Conservation (phyloP, 148 eudicot genomes). For the Linanthus parryae region DNA sequence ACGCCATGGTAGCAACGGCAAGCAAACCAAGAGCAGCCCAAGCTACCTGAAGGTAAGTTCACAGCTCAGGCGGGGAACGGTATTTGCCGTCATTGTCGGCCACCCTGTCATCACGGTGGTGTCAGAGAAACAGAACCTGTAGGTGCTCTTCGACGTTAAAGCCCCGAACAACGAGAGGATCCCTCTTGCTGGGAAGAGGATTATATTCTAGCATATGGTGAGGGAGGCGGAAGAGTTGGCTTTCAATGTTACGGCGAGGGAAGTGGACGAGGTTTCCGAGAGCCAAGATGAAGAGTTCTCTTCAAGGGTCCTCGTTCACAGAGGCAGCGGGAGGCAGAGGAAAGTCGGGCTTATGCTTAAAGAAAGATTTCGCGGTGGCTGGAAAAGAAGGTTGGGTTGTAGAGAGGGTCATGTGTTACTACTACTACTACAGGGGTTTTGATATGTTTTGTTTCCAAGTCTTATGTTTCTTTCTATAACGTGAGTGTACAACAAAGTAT, state of each 20-base stretch:
- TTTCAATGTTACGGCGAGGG: slow-evolving; percentile 36
- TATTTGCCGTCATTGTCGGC: slow-evolving; percentile 54
- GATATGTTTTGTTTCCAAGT: too few species aligned
- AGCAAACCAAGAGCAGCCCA: slow-evolving; percentile 19
- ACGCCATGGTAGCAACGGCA: too few species aligned
- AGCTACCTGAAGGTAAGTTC: slow-evolving; percentile 42
- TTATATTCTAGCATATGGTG: slow-evolving; percentile 47
- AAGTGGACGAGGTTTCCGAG: slow-evolving; percentile 43
- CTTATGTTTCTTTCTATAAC: too few species aligned
- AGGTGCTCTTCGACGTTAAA: slow-evolving; percentile 53
- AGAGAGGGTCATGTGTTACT: too few species aligned
- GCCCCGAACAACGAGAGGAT: slow-evolving; percentile 17
- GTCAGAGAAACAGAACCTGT: slow-evolving; percentile 43
- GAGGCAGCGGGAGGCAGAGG: too few species aligned
- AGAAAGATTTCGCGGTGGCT: not conserved
- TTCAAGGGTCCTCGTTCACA: slow-evolving; percentile 44
- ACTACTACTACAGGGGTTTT: too few species aligned
- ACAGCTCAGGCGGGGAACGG: slow-evolving; percentile 2
- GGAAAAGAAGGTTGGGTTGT: too few species aligned
- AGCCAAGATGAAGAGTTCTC: slow-evolving; percentile 52
- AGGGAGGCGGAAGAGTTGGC: slow-evolving; percentile 65
- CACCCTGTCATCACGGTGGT: slow-evolving; percentile 66
- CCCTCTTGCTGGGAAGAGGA: slow-evolving; percentile 38
- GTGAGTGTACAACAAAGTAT: too few species aligned
- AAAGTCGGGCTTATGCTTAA: slow-evolving; percentile 15